Evolutionary conservation across 129 eudicot species (phyloP), one percentile per base, ranked within the genome.

Genomic region (Ambrosia trifida): DNA sequence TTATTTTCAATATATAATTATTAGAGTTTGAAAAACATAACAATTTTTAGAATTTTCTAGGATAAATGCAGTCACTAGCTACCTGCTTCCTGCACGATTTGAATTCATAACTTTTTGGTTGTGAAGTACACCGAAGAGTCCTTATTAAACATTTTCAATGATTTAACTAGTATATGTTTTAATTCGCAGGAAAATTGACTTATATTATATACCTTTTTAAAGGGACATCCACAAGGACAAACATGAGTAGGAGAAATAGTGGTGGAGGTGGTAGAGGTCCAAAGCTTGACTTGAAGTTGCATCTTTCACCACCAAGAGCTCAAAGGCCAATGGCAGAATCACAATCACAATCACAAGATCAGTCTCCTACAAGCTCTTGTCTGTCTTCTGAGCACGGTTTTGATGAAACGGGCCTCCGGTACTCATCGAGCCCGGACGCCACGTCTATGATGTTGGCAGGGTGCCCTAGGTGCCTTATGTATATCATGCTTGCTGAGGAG

Each of bases 401-500:
- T 44, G 90, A 85, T 20, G 89, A 89, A 17, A 49, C 65, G 1
- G 44, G 69, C 52, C 61, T 65, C 50, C 74, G 28, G 12, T 85
- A 76, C 78, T 76, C 86, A 2, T 77, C 79, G 7, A 86, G 95
- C 80, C 96, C 96, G 2, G 98, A 92, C 68, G 84, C 91, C 5
- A 77, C 87, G 1, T 69, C 89, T 7, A 92, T 92, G 98, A 81
- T 89, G 79, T 61, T 92, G 60, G 96, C 83, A 7, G 98, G 98
- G 0, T 92, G 98, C 49, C 98, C 95, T 2, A 72, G 89, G 38
- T 92, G 98, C 75, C 95, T 92, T 31, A 92, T 92, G 96, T 92
- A 89, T 68, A 85, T 92, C 36, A 92, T 92, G 98, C 81, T 92
- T 0, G 63, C 95, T 0, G 85, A 85, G 61, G 83, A 81, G 44